Evolutionary conservation across 768 basidiomycete genomes (phyloP).

Genomic region (Agrocybe pediades): DNA sequence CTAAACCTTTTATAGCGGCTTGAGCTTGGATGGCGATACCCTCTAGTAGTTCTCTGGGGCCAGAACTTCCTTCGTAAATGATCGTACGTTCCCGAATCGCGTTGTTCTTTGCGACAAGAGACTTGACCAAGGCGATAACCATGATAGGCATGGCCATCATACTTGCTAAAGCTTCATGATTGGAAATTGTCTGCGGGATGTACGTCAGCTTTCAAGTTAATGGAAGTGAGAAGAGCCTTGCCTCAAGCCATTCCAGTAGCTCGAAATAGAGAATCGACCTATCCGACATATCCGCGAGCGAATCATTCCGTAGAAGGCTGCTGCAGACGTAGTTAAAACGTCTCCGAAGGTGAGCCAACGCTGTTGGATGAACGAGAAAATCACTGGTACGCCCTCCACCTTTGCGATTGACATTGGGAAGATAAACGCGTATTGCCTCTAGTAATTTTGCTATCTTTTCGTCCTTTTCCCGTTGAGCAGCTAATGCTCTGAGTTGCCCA

Average conservation of each 20-base stretch:
- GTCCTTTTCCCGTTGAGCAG: conserved; percentile 74
- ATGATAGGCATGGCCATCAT: conserved; percentile 99
- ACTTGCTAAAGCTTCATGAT: conserved; percentile 89
- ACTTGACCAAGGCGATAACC: conserved; percentile 73
- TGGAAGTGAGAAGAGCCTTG: conserved; percentile 28
- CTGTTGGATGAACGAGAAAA: conserved; percentile 89
- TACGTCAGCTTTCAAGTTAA: conserved; percentile 5
- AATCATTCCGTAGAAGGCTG: conserved; percentile 87
- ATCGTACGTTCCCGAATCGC: conserved; percentile 79
- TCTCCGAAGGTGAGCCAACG: conserved; percentile 87
- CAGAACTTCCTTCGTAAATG: conserved; percentile 87
- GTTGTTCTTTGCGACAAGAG: conserved; percentile 56
- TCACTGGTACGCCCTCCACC: conserved; percentile 84
- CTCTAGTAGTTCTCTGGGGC: conserved; percentile 90
- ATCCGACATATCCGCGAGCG: conserved; percentile 92
- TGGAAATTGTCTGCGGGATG: conserved; percentile 80
- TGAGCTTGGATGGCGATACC: conserved; percentile 91
- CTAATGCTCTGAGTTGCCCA: conserved; percentile 78
- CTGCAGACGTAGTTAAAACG: conserved; percentile 90
- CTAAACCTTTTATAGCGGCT: conserved; percentile 87
- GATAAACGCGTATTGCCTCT: conserved; percentile 71
- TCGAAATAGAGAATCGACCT: conserved; percentile 85
- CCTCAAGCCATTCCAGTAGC: conserved; percentile 91
- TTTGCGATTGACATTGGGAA: conserved; percentile 77
- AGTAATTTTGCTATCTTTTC: conserved; percentile 71